Base-by-base conservation (phyloP, 441 rosid species). In the Erysimum cheiri region DNA sequence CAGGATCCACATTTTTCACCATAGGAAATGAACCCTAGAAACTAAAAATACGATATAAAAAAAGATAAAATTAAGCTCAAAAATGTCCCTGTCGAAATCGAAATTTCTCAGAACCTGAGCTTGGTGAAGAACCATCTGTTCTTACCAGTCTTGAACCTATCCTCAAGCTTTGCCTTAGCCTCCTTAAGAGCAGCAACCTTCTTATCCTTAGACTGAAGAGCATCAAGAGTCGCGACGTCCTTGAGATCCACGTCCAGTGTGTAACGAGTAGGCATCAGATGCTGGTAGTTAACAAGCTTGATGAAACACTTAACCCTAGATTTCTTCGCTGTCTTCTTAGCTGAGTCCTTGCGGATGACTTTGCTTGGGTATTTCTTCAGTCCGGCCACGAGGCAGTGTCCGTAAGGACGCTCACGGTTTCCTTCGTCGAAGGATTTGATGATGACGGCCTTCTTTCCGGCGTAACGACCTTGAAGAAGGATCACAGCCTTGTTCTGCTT, bases 121-220 rank as follows among this genome's bases (percentile, higher is more conserved):
- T 85, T 87, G 47, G 92, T 78, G 43, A 85, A 87, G 76, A 85
- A 85, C 91, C 91, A 87, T 55, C 89, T 75, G 77, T 81, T 87
- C 80, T 87, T 87, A 0, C 91, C 89, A 0, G 86, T 82, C 80
- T 83, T 87, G 78, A 87, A 85, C 73, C 91, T 69, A 75, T 87
- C 89, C 71, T 85, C 87, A 2, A 87, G 73, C 81, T 80, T 78
- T 56, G 78, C 71, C 80, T 87, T 84, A 0, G 87, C 82, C 15
- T 79, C 89, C 79, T 85, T 87, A 1, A 79, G 80, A 24, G 89
- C 83, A 0, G 77, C 54, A 0, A 87, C 83, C 80, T 87, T 87
- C 83, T 82, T 87, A 61, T 87, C 92, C 71, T 80, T 83, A 0
- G 74, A 67, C 40, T 75, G 79, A 22, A 87, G 73, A 1, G 72